Percentiles rank a stretch among this genome's conserved stretches.
Conservation (phyloP, 2,329 filamentous ascomycete species). For the Sporothrix inflata region DNA sequence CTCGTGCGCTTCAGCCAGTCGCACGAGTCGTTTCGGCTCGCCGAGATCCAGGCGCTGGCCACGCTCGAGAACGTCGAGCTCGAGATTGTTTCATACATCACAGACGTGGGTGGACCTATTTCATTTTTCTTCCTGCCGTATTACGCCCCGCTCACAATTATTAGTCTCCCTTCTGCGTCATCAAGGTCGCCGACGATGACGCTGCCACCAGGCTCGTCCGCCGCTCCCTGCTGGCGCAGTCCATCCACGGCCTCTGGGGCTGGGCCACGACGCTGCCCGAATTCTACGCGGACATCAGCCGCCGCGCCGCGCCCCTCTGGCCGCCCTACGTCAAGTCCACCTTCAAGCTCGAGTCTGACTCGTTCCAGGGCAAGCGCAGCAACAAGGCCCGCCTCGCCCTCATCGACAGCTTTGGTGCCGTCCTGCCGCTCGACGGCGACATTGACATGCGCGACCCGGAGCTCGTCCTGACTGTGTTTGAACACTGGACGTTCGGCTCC, state of each 20-base stretch:
- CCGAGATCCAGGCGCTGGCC: slow-evolving; percentile 83
- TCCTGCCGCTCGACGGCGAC: slow-evolving; percentile 75
- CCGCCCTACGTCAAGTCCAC: slow-evolving; percentile 62
- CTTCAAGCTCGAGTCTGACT: slow-evolving; percentile 85
- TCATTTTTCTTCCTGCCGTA: not conserved
- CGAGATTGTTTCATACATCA: slow-evolving; percentile 73
- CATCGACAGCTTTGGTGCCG: slow-evolving; percentile 76
- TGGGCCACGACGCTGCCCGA: slow-evolving; percentile 66
- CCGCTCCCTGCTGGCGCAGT: slow-evolving; percentile 79
- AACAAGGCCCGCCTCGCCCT: slow-evolving; percentile 67
- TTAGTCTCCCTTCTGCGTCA: slow-evolving; percentile 84
- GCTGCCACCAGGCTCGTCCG: slow-evolving; percentile 69
- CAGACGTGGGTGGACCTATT: slow-evolving; percentile 61
- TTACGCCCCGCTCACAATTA: slow-evolving; percentile 29
- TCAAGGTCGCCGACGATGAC: slow-evolving; percentile 66
- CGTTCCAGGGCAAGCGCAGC: slow-evolving; percentile 74
- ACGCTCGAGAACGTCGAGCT: slow-evolving; percentile 67
- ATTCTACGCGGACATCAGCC: slow-evolving; percentile 68
- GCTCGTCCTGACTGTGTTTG: slow-evolving; percentile 77
- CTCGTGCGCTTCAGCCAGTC: slow-evolving; percentile 86
- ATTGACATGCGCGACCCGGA: slow-evolving; percentile 77
- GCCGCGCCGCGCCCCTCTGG: slow-evolving; percentile 67
- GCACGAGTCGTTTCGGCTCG: slow-evolving; percentile 86
- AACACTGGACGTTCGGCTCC: slow-evolving; percentile 70
- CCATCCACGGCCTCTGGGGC: slow-evolving; percentile 90